These are phyloP conservation scores for Trametes sp. DNA, from an alignment of 1,284 basidiomycete species.

Conservation along the genomic window DNA sequence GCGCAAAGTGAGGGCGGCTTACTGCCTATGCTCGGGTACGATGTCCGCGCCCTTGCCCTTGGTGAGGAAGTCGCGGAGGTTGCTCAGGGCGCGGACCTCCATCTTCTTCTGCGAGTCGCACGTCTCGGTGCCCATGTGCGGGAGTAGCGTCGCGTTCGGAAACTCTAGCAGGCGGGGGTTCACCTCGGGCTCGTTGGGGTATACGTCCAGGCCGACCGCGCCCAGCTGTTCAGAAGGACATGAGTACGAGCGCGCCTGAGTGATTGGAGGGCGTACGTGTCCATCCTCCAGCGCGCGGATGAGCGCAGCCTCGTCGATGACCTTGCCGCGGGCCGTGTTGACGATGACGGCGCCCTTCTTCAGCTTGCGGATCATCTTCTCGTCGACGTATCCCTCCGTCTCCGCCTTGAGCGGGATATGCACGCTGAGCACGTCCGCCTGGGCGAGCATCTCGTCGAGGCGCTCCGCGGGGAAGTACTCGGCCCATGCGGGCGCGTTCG, in stretches of 20 bases:
- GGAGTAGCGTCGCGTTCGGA: slow-evolving; percentile 84
- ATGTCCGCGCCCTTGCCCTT: slow-evolving; percentile 71
- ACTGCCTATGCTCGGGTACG: slow-evolving; percentile 62
- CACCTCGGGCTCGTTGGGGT: slow-evolving; percentile 86
- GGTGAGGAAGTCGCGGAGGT: slow-evolving; percentile 72
- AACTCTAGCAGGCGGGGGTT: slow-evolving; percentile 83
- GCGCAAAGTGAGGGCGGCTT: background rate
- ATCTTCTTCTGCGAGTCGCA: slow-evolving; percentile 84
- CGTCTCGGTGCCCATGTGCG: slow-evolving; percentile 92
- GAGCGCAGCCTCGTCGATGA: slow-evolving; percentile 88
- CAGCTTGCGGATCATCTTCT: slow-evolving; percentile 80
- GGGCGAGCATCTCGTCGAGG: slow-evolving; percentile 75
- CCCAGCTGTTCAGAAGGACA: slow-evolving; percentile 59
- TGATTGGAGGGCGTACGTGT: slow-evolving; percentile 60
- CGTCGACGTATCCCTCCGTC: slow-evolving; percentile 81
- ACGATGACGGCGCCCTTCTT: slow-evolving; percentile 85
- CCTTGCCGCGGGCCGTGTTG: slow-evolving; percentile 91
- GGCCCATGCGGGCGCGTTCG: slow-evolving; percentile 73
- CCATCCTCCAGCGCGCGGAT: slow-evolving; percentile 86
- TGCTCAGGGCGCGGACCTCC: slow-evolving; percentile 80
- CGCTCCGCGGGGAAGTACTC: slow-evolving; percentile 71
- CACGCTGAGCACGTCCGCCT: slow-evolving; percentile 85
- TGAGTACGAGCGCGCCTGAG: background rate
- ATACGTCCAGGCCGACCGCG: slow-evolving; percentile 90
- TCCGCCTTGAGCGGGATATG: slow-evolving; percentile 77